Evolutionary conservation across 2,329 filamentous ascomycete species (phyloP).

Genomic region (Fusarium sp.): DNA sequence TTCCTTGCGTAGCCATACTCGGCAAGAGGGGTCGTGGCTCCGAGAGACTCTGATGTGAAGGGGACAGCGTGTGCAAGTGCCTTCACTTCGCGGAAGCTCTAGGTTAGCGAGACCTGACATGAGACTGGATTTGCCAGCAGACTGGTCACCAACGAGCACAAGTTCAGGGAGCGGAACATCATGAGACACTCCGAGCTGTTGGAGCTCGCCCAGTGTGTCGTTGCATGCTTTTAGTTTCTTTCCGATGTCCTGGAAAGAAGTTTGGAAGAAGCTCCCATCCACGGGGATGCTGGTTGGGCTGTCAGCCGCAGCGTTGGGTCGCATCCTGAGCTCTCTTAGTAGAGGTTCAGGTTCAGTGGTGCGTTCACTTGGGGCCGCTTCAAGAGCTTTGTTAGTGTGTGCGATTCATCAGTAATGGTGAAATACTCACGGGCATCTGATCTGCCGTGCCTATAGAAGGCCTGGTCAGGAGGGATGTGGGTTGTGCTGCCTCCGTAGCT

Average conservation of each 20-base stretch:
- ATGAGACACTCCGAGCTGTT: constrained; percentile 78
- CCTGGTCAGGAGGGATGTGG: constrained; percentile 33
- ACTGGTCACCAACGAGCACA: constrained; percentile 87
- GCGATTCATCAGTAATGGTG: neutral
- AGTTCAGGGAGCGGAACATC: constrained; percentile 80
- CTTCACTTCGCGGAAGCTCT: constrained; percentile 75
- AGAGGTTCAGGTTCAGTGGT: constrained; percentile 53
- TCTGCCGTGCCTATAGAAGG: constrained; percentile 47
- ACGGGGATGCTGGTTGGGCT: constrained; percentile 45
- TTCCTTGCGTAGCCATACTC: constrained; percentile 73
- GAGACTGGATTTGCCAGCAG: constrained; percentile 80
- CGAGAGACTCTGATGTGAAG: constrained; percentile 79
- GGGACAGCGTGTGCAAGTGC: constrained; percentile 84
- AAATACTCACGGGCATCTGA: constrained; percentile 56
- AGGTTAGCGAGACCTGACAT: constrained; percentile 76
- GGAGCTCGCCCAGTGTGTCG: constrained; percentile 74
- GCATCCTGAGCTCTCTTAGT: constrained; percentile 53
- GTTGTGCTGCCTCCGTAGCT: constrained; percentile 36
- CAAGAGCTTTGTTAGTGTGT: constrained; percentile 21
- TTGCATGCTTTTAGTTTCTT: constrained; percentile 74
- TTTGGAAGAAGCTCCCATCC: constrained; percentile 56
- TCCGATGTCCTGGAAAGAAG: constrained; percentile 66
- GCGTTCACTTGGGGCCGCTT: constrained; percentile 55
- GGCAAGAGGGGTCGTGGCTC: constrained; percentile 73
- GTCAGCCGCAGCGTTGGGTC: constrained; percentile 37